Percentiles rank a stretch among this genome's conserved stretches.
Evolutionary conservation across 192 early-diverging fungal species (phyloP).

Genomic region (Lobosporangium transversale): DNA sequence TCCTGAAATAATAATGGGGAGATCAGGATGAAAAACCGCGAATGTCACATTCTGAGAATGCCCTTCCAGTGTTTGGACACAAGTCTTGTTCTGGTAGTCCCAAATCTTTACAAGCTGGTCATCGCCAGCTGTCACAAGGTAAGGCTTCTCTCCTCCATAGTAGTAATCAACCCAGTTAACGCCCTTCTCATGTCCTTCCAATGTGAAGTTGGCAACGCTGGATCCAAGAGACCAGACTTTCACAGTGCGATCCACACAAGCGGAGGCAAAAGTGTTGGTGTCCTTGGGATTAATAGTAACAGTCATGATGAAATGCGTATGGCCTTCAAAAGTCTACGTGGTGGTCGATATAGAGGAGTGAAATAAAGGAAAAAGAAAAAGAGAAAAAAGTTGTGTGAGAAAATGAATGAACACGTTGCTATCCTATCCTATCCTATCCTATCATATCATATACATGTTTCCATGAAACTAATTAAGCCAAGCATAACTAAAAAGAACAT

Average conservation of each 20-base stretch:
- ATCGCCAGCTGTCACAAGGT: conserved; percentile 95
- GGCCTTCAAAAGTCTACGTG: conserved; percentile 92
- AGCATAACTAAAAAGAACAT: not conserved
- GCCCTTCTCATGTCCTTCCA: conserved; percentile 98
- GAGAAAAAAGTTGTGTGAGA: not conserved
- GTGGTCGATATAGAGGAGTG: too few species aligned
- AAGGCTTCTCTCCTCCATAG: conserved; percentile 98
- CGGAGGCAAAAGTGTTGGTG: conserved; percentile 99
- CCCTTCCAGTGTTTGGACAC: conserved; percentile 98
- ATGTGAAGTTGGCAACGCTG: conserved; percentile 94
- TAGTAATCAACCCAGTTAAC: conserved; percentile 99
- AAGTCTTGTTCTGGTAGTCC: conserved; percentile 99
- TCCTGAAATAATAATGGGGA: conserved; percentile 96
- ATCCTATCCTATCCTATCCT: not conserved
- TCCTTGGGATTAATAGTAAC: conserved; percentile 99
- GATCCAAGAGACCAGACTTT: conserved; percentile 99
- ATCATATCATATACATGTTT: too few species aligned
- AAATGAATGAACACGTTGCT: not conserved
- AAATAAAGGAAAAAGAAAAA: not conserved
- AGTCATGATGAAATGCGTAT: conserved; percentile 98
- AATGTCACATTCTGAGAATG: conserved; percentile 95
- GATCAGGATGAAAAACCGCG: conserved; percentile 91
- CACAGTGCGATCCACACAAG: conserved; percentile 95
- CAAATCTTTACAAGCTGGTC: conserved; percentile 96
- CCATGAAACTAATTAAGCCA: conserved; percentile 1